phyloP scores from a whole-genome alignment of 1,284 basidiomycete species.

The Microbotryomycetes sp. region DNA sequence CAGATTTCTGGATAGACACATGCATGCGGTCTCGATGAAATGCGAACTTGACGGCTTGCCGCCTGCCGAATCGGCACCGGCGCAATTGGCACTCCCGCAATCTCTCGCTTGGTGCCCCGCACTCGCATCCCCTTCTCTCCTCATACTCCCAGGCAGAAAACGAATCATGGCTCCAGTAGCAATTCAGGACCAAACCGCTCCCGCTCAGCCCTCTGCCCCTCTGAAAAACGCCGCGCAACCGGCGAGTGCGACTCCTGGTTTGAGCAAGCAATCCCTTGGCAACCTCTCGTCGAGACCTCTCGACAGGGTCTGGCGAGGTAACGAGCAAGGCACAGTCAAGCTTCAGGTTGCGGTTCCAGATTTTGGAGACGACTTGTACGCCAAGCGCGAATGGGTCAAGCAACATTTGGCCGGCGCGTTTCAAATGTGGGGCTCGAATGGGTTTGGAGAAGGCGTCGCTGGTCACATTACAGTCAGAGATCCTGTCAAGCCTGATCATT shows the following conservation, averaged over 20 bases:
- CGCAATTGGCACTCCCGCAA: not conserved
- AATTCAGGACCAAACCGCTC: not conserved
- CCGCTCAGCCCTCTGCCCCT: not conserved
- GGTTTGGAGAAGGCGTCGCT: slow-evolving; percentile 37
- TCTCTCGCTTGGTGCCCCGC: no score
- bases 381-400: slow-evolving; percentile 39
- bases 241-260: not conserved
- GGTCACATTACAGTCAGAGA: slow-evolving; percentile 41
- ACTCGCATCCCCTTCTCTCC: not conserved
- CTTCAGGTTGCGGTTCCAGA: slow-evolving; percentile 30
- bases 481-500: slow-evolving; percentile 38
- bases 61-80: not conserved
- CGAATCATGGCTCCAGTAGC: not conserved
- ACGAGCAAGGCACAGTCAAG: slow-evolving; percentile 36
- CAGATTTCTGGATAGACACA: not conserved
- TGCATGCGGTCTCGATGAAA: not conserved
- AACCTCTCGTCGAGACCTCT: slow-evolving; percentile 4
- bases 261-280: slow-evolving; percentile 3
- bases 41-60: not conserved
- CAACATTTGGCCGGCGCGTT: slow-evolving; percentile 38
- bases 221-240: not conserved
- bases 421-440: slow-evolving; percentile 39
- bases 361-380: slow-evolving; percentile 34
- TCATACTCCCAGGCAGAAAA: no score
- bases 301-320: slow-evolving; percentile 36